Evolutionary conservation across 495 filamentous ascomycete genomes (phyloP).

Genomic region (Neurospora terricola): DNA sequence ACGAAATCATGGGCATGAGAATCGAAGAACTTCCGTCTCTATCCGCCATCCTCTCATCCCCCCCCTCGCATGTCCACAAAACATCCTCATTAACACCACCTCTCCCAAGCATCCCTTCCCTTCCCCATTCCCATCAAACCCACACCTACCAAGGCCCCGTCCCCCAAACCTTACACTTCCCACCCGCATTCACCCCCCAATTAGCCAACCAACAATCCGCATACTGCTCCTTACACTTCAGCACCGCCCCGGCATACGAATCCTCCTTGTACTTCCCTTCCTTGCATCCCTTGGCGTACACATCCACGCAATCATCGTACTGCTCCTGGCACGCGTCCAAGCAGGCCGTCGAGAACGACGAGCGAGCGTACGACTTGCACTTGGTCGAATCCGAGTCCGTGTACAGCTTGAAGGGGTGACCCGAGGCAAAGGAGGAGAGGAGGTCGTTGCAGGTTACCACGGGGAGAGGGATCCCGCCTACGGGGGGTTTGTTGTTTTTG

Average conservation of each 20-base stretch:
- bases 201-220: constrained; percentile 3
- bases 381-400: constrained; percentile 19
- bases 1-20: background rate
- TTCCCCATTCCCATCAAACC: background rate
- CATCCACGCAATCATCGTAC: constrained; percentile 33
- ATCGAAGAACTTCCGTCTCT: background rate
- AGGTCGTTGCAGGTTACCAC: constrained; percentile 43
- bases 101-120: background rate
- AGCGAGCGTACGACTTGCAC: constrained; percentile 29
- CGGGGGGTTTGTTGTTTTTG: constrained; percentile 26
- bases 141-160: background rate
- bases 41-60: background rate
- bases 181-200: constrained; percentile 1
- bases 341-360: constrained; percentile 24
- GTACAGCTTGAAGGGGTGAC: constrained; percentile 39
- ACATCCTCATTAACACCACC: background rate
- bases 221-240: constrained; percentile 10
- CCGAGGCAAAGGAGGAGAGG: background rate
- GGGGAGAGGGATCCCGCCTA: constrained; percentile 38
- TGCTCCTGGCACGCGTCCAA: constrained; percentile 39
- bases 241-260: constrained; percentile 1
- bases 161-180: constrained; percentile 16
- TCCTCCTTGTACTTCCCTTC: constrained; percentile 23
- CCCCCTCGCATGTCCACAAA: background rate
- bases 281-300: constrained; percentile 36